Percentiles rank a stretch among this genome's conserved stretches.
These are phyloP conservation scores for Phytopythium vexans DNA, from an alignment of 352 stramenopile species.

Conservation along the genomic window DNA sequence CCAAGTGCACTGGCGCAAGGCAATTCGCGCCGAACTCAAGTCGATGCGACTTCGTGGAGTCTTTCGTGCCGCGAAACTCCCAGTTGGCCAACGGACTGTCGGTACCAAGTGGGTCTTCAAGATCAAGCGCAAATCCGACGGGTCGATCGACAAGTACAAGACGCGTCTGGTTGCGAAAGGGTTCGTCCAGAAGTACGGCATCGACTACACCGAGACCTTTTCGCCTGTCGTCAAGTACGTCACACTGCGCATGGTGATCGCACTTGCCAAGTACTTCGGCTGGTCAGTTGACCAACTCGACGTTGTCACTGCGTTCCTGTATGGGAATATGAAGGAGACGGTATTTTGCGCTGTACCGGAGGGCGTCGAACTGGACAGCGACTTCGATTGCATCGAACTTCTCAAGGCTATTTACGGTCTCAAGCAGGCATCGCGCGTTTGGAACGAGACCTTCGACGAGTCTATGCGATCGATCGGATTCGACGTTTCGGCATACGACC, in stretches of 20 bases:
- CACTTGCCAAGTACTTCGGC: slow-evolving; percentile 8
- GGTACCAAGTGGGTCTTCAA: neutral
- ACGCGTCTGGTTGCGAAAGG: slow-evolving; percentile 26
- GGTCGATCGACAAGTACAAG: slow-evolving; percentile 30
- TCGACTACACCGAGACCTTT: slow-evolving; percentile 37
- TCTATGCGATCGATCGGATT: slow-evolving; percentile 9
- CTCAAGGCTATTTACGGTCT: too few species aligned
- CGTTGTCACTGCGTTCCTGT: too few species aligned
- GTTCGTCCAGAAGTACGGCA: slow-evolving; percentile 20
- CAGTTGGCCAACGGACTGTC: too few species aligned
- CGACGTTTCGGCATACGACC: slow-evolving; percentile 2
- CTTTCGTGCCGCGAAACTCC: too few species aligned
- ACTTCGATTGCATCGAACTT: too few species aligned
- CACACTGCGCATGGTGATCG: slow-evolving; percentile 12
- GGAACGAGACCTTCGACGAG: slow-evolving; percentile 13
- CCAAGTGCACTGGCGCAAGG: too few species aligned
- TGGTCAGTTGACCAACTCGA: slow-evolving; percentile 14
- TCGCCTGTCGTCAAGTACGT: slow-evolving; percentile 15
- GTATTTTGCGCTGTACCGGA: too few species aligned
- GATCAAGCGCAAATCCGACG: slow-evolving; percentile 7
- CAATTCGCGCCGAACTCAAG: too few species aligned
- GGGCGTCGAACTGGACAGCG: too few species aligned
- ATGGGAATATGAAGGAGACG: too few species aligned
- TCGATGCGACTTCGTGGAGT: too few species aligned
- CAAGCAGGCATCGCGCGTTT: slow-evolving; percentile 11